Evolutionary conservation across 2,329 filamentous ascomycete genomes (phyloP).

Genomic region (Xylaria sp.): DNA sequence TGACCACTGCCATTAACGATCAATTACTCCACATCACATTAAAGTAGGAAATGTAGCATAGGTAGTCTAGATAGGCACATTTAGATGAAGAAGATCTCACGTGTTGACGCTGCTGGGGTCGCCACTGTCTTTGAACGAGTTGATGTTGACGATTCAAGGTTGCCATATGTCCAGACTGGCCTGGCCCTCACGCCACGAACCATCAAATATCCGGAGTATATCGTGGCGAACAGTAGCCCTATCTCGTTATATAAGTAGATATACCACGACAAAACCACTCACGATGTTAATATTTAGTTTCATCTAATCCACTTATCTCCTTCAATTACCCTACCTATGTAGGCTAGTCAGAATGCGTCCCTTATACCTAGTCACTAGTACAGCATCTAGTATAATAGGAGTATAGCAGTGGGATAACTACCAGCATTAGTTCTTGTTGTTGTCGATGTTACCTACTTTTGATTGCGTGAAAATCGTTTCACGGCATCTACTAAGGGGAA

Average conservation of each 20-base stretch:
- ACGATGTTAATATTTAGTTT: no score
- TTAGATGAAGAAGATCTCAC: constrained; percentile 27
- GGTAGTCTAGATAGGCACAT: constrained; percentile 5
- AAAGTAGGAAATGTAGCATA: constrained; percentile 5
- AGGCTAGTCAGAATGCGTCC: background rate
- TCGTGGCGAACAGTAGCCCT: background rate
- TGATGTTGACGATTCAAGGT: background rate
- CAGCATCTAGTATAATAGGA: background rate
- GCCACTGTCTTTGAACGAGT: background rate
- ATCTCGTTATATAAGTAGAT: background rate
- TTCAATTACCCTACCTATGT: no score
- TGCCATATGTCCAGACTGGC: background rate
- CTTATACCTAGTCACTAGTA: background rate
- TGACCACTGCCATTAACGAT: constrained; percentile 21
- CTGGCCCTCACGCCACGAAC: background rate
- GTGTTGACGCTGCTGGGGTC: constrained; percentile 22
- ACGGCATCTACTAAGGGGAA: no score
- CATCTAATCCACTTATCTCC: no score
- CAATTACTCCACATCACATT: constrained; percentile 20
- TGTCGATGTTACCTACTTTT: background rate
- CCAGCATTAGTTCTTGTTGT: background rate
- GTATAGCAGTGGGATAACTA: background rate
- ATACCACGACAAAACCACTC: no score
- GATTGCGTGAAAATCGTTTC: background rate
- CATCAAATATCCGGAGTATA: background rate